Evolutionary conservation across 179 eudicot genomes (phyloP).

Genomic region (Sideroxylon spinosum): DNA sequence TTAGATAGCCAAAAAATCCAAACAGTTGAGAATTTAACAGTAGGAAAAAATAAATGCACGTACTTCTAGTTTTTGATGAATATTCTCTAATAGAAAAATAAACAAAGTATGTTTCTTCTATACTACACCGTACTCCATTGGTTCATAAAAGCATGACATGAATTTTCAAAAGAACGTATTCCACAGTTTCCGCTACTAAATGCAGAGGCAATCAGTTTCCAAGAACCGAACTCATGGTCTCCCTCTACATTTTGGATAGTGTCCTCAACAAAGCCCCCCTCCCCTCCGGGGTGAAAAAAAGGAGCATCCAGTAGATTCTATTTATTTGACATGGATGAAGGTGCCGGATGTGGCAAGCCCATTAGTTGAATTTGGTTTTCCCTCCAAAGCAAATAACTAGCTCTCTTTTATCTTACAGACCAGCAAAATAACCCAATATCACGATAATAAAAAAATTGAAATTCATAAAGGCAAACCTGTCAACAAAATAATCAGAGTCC

Average conservation of each 20-base stretch:
- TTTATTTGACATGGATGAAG: no score
- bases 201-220: background rate
- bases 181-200: background rate
- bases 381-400: background rate
- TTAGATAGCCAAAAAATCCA: background rate
- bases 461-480: slow-evolving; percentile 54
- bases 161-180: background rate
- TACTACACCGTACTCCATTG: background rate
- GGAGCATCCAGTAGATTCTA: background rate
- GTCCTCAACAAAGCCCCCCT: no score
- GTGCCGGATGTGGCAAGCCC: background rate
- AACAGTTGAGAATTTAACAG: background rate
- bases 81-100: background rate
- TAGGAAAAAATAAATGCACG: background rate
- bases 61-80: background rate
- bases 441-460: background rate
- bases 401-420: background rate
- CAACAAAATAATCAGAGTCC: slow-evolving; percentile 95
- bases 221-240: background rate
- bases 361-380: slow-evolving; percentile 1
- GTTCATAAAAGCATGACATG: background rate
- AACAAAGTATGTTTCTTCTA: background rate
- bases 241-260: background rate
- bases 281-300: no score
- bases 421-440: background rate